Evolutionary conservation across 148 eudicot genomes (phyloP), one percentile per base, ranked within the genome.

Genomic region (Rhododendron griersonianum): DNA sequence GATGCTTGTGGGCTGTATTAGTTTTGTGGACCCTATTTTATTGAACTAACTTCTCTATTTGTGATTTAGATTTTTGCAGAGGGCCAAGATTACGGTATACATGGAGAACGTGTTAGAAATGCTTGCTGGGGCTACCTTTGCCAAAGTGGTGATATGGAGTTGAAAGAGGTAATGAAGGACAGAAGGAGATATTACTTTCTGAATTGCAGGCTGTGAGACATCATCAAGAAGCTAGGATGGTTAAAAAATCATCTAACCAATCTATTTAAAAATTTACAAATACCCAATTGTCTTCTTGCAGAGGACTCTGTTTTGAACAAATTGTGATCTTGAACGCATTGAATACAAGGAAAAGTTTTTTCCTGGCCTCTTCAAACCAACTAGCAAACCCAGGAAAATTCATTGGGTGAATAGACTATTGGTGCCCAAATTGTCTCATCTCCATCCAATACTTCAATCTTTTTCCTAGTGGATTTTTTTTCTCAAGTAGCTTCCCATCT

Each of bases 41-140:
- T 73, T n/a, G 81, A 74, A 83, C 41, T 83, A 35, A 87, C 69
- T 61, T 33, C 33, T 80, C 6, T 82, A 59, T 51, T 35, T 55
- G 28, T 83, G 33, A 28, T 69, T 47, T 89, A 98, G 99, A 92
- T 95, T 75, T 98, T 98, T 81, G 99, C 94, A 25, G 99, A 98
- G 92, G 91, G 95, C 88, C 99, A 98, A 93, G 99, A 98, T 91
- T 98, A 98, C 88, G 99, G 99, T 84, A 86, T 89, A 74, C 95
- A 98, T 86, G 99, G 98, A 65, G 98, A 98, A 87, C 95, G 98
- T 85, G 99, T 98, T 89, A 91, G 98, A 94, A 95, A 86, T 92
- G 98, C 99, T 90, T 98, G 99, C 77, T 98, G 99, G 99, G 98
- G 99, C 65, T 98, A 95, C 90, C 98, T 98, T 86, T 98, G 99